Evolutionary conservation across 441 rosid species (phyloP), one percentile per base, ranked within the genome.

Genomic region (Croton laevigatus): DNA sequence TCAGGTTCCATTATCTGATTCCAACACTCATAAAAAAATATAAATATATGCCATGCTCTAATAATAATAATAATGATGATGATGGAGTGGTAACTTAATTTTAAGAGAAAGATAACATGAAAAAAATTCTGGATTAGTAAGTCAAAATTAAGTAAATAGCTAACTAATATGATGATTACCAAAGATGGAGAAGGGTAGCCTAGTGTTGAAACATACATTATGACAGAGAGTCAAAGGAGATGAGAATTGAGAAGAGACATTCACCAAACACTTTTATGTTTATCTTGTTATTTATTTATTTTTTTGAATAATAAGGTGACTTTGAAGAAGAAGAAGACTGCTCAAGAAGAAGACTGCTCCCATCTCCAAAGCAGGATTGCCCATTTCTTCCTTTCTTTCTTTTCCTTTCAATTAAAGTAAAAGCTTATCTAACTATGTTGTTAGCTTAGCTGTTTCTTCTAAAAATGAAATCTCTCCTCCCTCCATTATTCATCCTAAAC

Each of bases 231-330:
- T 27, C 32, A 27, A 27, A 27, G 1, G 32, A 27, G 32, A 27
- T 27, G 32, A 27, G 32, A 27, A 27, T 27, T 27, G 32, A 27
- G 32, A 27, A 27, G 32, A 27, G 32, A 27, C 32, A 27, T 27
- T 27, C 32, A 27, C 32, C 32, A 27, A 27, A 27, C 32, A 27
- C 32, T 27, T 27, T 27, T 27, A 46, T 73, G 66, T 46, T 51
- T 73, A 66, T 65, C 76, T 19, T 7, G 62, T 68, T n/a, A n/a
- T 48, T 48, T 65, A 75, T n/a, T 19, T 62, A 65, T 48, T 48
- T 17, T 40, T 4, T 4, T 48, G 77, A 78, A 66, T 66, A 59
- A 27, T 64, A 54, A 38, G 71, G 60, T 27, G 11, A 32, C 23
- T 65, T 10, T 38, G 76, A 73, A 6, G 23, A 32, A n/a, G 14